Evolutionary conservation across 805 yeast genomes (phyloP).

Genomic region (Saccharomycopsis fodiens): DNA sequence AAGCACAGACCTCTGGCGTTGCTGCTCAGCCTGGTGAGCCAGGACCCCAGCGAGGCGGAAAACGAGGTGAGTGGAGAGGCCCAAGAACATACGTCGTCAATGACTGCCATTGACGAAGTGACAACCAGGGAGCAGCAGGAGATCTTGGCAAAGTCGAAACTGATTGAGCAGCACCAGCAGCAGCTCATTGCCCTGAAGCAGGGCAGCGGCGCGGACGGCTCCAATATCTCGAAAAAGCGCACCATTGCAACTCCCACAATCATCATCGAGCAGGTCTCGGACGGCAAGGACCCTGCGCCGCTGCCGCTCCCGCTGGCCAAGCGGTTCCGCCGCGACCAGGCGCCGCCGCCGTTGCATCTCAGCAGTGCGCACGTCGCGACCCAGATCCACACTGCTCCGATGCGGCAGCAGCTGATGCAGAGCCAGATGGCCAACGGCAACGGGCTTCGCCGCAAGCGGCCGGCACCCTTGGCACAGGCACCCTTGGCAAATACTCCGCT

Average conservation of each 20-base stretch:
- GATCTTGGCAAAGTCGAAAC: conserved; percentile 15
- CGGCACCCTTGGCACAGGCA: neutral
- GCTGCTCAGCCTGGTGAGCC: no score
- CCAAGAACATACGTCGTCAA: no score
- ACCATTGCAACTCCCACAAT: conserved; percentile 14
- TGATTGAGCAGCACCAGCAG: conserved; percentile 19
- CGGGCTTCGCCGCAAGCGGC: neutral
- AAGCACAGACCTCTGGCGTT: conserved; percentile 20
- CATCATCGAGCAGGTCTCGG: conserved; percentile 18
- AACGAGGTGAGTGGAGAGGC: no score
- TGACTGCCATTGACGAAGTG: no score
- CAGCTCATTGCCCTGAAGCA: conserved; percentile 17
- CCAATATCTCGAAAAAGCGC: conserved; percentile 2
- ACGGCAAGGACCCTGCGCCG: neutral
- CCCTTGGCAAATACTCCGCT: no score
- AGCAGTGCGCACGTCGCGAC: conserved; percentile 23
- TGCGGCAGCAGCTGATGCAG: conserved; percentile 16
- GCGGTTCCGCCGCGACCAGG: conserved; percentile 25
- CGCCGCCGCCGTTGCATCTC: conserved; percentile 28
- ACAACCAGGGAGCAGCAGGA: conserved; percentile 15
- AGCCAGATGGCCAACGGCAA: conserved; percentile 3
- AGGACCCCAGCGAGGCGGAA: no score
- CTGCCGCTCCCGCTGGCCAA: conserved; percentile 23
- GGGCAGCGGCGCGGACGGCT: no score
- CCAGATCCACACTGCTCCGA: conserved; percentile 29